Evolutionary conservation across 1,284 basidiomycete species (phyloP).

Genomic region (Leccinum laetum): DNA sequence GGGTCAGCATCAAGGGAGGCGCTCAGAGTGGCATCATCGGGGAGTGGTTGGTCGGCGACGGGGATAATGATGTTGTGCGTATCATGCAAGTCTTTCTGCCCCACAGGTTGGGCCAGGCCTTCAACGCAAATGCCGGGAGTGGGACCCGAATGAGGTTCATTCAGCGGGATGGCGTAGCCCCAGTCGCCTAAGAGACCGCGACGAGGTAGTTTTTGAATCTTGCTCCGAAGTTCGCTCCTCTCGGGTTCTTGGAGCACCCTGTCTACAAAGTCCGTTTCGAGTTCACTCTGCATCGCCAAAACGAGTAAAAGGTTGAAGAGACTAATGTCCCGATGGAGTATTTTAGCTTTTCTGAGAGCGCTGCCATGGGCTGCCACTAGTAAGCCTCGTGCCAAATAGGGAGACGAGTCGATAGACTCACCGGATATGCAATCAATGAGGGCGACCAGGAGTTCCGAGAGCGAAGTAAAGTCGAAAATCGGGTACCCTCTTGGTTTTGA

Average conservation of each 20-base stretch:
- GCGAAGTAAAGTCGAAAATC: slow-evolving; percentile 3
- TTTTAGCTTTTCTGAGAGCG: background rate
- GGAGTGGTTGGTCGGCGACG: background rate
- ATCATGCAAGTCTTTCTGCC: background rate
- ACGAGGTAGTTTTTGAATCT: background rate
- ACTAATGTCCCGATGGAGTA: slow-evolving; percentile 9
- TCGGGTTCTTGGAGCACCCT: background rate
- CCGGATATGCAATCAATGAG: slow-evolving; percentile 4
- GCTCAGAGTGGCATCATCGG: background rate
- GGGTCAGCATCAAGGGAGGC: background rate
- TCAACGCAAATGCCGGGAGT: background rate
- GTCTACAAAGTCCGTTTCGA: background rate
- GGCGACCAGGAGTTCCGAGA: background rate
- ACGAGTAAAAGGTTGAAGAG: slow-evolving; percentile 8
- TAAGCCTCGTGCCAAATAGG: background rate
- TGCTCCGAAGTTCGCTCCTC: background rate
- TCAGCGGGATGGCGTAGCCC: background rate
- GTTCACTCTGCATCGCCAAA: background rate
- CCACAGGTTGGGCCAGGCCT: background rate
- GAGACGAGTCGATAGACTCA: background rate
- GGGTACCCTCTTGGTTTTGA: slow-evolving; percentile 2
- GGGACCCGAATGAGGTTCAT: background rate
- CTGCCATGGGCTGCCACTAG: slow-evolving; percentile 3
- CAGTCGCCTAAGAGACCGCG: slow-evolving; percentile 3
- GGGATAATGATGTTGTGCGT: background rate